Conservation (phyloP, 176 grass and related monocot species). For the Chrysopogon serrulatus region DNA sequence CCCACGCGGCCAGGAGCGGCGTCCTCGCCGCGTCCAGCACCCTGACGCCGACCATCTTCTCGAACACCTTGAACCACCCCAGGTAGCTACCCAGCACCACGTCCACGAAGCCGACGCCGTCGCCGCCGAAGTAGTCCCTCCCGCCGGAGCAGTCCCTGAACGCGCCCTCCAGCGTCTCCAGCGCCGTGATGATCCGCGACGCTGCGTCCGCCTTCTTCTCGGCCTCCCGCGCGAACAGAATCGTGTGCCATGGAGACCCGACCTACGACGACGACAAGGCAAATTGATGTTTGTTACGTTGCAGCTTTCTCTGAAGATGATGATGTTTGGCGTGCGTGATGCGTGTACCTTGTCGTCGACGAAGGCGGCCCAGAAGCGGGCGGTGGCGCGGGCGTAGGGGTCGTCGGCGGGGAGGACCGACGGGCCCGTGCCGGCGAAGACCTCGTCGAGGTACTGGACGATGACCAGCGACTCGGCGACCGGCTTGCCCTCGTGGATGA, state of each 20-base stretch:
- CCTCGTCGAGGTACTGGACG: slow-evolving; percentile 68
- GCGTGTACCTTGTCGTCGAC: slow-evolving; percentile 63
- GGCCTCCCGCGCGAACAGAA: slow-evolving; percentile 13
- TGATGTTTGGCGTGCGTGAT: not conserved
- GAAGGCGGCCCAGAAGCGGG: slow-evolving; percentile 61
- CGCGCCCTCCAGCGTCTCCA: slow-evolving; percentile 51
- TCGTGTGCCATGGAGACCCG: slow-evolving; percentile 30
- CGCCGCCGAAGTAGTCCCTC: slow-evolving; percentile 34
- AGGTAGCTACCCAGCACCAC: slow-evolving; percentile 36
- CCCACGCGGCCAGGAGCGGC: slow-evolving; percentile 26
- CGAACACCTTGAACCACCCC: slow-evolving; percentile 36
- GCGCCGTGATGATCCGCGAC: not conserved
- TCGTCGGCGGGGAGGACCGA: slow-evolving; percentile 41
- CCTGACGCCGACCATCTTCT: slow-evolving; percentile 36
- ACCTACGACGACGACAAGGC: not conserved
- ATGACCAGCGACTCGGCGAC: slow-evolving; percentile 54
- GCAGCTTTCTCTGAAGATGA: not conserved
- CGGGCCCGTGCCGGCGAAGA: not conserved
- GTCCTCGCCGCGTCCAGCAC: slow-evolving; percentile 23
- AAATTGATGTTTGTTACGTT: too few species aligned
- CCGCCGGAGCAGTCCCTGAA: slow-evolving; percentile 4
- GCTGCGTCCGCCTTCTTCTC: slow-evolving; percentile 28
- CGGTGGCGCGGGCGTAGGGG: slow-evolving; percentile 31
- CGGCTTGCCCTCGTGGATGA: slow-evolving; percentile 52
- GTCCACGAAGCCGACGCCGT: slow-evolving; percentile 30